Evolutionary conservation across 495 filamentous ascomycete genomes (phyloP).

Genomic region (Podospora comata): DNA sequence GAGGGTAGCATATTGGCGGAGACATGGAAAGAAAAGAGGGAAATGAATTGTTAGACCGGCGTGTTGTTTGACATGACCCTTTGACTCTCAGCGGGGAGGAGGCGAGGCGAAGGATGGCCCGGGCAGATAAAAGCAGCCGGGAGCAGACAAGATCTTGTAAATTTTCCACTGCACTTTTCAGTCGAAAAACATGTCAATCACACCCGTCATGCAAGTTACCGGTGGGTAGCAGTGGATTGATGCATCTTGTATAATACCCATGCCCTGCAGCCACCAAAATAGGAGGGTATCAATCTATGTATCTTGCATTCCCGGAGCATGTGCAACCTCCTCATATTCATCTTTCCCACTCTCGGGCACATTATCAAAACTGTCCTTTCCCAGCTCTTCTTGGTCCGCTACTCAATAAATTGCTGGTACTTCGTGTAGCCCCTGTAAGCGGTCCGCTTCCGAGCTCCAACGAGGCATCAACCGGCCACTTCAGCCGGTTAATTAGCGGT

Average conservation of each 20-base stretch:
- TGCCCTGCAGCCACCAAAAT: background rate
- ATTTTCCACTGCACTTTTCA: background rate
- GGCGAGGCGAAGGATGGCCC: background rate
- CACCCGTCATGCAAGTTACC: background rate
- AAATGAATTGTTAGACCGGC: background rate
- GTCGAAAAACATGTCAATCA: background rate
- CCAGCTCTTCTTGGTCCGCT: background rate
- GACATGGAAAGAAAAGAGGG: background rate
- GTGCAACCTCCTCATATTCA: background rate
- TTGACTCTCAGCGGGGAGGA: background rate
- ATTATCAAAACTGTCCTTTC: background rate
- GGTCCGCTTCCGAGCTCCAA: background rate
- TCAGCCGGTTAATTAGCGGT: background rate
- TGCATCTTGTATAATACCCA: background rate
- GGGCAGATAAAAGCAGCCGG: background rate
- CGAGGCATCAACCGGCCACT: background rate
- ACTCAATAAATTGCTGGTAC: background rate
- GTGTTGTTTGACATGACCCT: background rate
- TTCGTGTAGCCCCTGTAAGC: background rate
- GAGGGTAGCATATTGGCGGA: conserved; percentile 18
- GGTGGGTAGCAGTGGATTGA: background rate
- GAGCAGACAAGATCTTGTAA: background rate
- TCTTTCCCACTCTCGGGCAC: background rate
- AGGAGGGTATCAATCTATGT: background rate
- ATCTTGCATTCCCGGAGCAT: conserved; percentile 3